Evolutionary conservation across 2,329 filamentous ascomycete genomes (phyloP).

Genomic region (Trichophyton schoenleinii): DNA sequence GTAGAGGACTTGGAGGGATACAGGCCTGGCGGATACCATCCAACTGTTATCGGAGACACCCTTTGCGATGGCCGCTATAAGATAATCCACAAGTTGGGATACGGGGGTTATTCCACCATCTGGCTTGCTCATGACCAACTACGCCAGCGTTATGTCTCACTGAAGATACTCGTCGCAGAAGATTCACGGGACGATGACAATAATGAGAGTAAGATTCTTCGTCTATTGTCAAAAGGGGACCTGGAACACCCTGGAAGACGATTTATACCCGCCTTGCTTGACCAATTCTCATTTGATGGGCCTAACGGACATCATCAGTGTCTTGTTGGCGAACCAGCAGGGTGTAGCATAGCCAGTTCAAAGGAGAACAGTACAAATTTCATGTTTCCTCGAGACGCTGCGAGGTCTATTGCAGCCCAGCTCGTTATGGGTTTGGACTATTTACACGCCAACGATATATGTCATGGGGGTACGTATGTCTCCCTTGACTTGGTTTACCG

Average conservation of each 20-base stretch:
- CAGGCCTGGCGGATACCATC: conserved; percentile 23
- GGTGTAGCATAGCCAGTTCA: conserved; percentile 11
- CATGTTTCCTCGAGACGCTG: conserved; percentile 16
- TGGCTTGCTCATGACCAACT: conserved; percentile 14
- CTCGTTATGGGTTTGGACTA: conserved; percentile 15
- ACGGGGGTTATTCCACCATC: conserved; percentile 15
- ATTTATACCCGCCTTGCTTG: conserved; percentile 9
- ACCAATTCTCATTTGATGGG: conserved; percentile 12
- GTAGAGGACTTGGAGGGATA: conserved; percentile 20
- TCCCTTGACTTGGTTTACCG: background rate
- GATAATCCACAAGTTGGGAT: conserved; percentile 16
- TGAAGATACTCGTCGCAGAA: conserved; percentile 15
- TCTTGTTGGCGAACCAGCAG: conserved; percentile 11
- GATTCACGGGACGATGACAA: conserved; percentile 1
- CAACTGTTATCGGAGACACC: conserved; percentile 17
- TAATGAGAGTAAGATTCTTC: conserved; percentile 10
- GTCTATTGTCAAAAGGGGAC: conserved; percentile 6
- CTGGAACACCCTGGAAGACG: background rate
- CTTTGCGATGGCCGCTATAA: conserved; percentile 10
- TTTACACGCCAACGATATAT: conserved; percentile 16
- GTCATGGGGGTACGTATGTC: conserved; percentile 14
- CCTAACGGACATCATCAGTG: conserved; percentile 13
- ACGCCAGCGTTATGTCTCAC: conserved; percentile 14
- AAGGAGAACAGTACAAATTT: conserved; percentile 13
- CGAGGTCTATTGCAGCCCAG: conserved; percentile 15